A percentile compares a stretch with the other conserved stretches of the same genome.
phyloP scores from a whole-genome alignment of 768 basidiomycete species.

The Auricularia sp. region DNA sequence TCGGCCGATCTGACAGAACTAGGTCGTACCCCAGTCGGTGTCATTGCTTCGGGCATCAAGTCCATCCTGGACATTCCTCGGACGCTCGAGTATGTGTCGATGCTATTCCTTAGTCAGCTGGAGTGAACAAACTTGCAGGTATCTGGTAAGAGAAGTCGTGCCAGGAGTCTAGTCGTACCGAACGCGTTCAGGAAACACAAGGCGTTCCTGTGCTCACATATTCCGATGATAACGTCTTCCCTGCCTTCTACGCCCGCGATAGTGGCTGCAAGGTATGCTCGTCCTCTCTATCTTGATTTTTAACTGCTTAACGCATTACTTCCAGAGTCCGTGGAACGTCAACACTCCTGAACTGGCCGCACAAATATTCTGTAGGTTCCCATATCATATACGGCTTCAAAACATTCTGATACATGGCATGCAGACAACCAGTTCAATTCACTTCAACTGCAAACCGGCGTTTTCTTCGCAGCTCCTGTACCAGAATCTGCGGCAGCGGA shows the following conservation, averaged over 20 bases:
- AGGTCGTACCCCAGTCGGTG: conserved; percentile 76
- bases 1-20: conserved; percentile 92
- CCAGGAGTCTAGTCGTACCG: background rate
- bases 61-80: conserved; percentile 78
- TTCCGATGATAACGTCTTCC: conserved; percentile 68
- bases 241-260: conserved; percentile 81
- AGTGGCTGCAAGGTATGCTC: conserved; percentile 66
- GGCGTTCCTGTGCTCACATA: conserved; percentile 87
- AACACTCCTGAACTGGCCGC: conserved; percentile 58
- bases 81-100: conserved; percentile 33
- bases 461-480: conserved; percentile 82
- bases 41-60: conserved; percentile 90
- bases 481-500: conserved; percentile 59
- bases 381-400: no score
- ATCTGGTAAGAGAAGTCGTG: conserved; percentile 40
- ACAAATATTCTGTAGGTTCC: conserved; percentile 52
- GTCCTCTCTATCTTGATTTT: background rate
- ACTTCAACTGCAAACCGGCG: conserved; percentile 65
- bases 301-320: background rate
- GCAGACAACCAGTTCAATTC: conserved; percentile 54
- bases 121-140: conserved; percentile 29
- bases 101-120: no score
- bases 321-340: conserved; percentile 71
- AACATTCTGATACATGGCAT: background rate
- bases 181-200: conserved; percentile 65